Evolutionary conservation across 2,329 filamentous ascomycete genomes (phyloP).

Genomic region (Colletotrichum sp.): DNA sequence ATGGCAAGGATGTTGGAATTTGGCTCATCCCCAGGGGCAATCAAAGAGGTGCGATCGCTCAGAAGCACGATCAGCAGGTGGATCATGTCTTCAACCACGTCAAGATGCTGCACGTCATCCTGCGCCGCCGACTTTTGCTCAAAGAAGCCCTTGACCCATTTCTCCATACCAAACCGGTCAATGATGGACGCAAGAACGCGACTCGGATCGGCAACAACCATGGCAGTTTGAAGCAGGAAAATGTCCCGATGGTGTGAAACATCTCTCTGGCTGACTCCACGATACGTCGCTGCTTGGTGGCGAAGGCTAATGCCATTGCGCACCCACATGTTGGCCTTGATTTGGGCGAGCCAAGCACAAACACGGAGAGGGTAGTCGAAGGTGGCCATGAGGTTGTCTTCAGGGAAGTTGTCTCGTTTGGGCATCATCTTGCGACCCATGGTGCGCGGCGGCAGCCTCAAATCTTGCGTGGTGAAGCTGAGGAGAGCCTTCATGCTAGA

Average conservation of each 20-base stretch:
- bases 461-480: slow-evolving; percentile 71
- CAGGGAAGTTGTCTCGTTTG: slow-evolving; percentile 62
- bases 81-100: slow-evolving; percentile 94
- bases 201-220: slow-evolving; percentile 84
- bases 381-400: slow-evolving; percentile 83
- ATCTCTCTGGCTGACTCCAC: slow-evolving; percentile 86
- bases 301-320: slow-evolving; percentile 94
- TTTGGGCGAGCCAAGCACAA: slow-evolving; percentile 95
- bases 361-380: slow-evolving; percentile 95
- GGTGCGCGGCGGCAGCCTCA: slow-evolving; percentile 66
- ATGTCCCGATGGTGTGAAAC: slow-evolving; percentile 95
- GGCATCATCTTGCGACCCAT: slow-evolving; percentile 65
- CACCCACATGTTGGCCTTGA: slow-evolving; percentile 99
- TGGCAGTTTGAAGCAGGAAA: slow-evolving; percentile 87
- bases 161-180: slow-evolving; percentile 86
- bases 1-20: slow-evolving; percentile 73
- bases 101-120: slow-evolving; percentile 86
- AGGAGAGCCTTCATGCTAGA: slow-evolving; percentile 72
- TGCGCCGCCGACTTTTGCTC: slow-evolving; percentile 73
- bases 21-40: slow-evolving; percentile 69
- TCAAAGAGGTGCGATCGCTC: slow-evolving; percentile 83
- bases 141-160: slow-evolving; percentile 87
- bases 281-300: slow-evolving; percentile 93
- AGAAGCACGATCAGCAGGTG: slow-evolving; percentile 90
- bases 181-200: slow-evolving; percentile 87